Percentiles rank a stretch among this genome's conserved stretches.
Evolutionary conservation across 164 flowering plant species (phyloP).

Genomic region (Macadamia tetraphylla): DNA sequence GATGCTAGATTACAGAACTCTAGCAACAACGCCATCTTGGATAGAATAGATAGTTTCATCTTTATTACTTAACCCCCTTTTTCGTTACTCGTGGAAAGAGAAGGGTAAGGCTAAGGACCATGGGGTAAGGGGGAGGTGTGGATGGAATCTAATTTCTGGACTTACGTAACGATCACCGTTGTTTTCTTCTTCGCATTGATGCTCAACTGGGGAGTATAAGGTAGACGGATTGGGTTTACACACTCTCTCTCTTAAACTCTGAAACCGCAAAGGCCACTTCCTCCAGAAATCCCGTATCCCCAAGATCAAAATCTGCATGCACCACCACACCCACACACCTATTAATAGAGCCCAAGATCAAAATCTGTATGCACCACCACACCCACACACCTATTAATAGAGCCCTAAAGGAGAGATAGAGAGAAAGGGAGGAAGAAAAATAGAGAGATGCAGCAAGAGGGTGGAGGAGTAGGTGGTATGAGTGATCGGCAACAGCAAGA

Average conservation of each 20-base stretch:
- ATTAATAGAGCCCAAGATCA: neutral
- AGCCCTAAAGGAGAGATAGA: neutral
- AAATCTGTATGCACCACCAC: conserved; percentile 8
- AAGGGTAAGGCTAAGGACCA: neutral
- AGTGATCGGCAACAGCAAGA: conserved; percentile 14
- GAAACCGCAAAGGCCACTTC: conserved; percentile 6
- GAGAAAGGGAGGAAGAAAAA: neutral
- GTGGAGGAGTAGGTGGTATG: conserved; percentile 7
- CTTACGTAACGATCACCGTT: conserved; percentile 16
- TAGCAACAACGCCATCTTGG: conserved; percentile 1
- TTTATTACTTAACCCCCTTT: neutral
- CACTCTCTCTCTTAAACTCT: neutral
- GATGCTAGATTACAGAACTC: conserved; percentile 12
- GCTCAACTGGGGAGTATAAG: conserved; percentile 10
- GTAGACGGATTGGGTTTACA: conserved; percentile 9
- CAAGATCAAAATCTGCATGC: conserved; percentile 10
- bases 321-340: neutral
- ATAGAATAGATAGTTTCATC: neutral
- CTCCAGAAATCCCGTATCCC: neutral
- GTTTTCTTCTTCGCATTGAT: conserved; percentile 19
- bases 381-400: neutral
- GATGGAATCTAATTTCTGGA: neutral
- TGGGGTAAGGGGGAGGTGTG: too few species aligned
- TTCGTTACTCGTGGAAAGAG: neutral
- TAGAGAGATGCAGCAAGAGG: conserved; percentile 7